A percentile compares a stretch with the other conserved stretches of the same genome.
phyloP scores from a whole-genome alignment of 1,139 yeast species.

The Geotrichum klebahnii region DNA sequence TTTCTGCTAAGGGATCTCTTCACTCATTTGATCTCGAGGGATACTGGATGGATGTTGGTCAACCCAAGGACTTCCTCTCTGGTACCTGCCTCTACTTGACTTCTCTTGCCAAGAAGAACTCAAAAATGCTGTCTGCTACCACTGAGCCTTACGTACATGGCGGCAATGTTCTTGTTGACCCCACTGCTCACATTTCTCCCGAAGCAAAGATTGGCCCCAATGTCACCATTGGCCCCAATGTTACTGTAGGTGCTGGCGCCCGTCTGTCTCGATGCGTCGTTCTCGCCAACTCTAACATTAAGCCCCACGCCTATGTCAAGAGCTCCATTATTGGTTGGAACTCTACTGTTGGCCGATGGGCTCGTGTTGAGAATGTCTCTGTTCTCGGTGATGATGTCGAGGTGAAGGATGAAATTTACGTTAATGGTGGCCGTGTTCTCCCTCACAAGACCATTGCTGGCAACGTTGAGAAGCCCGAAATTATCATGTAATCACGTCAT shows the following conservation, averaged over 20 bases:
- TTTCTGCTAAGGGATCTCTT: constrained; percentile 82
- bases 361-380: constrained; percentile 95
- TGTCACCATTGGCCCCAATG: constrained; percentile 97
- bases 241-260: constrained; percentile 95
- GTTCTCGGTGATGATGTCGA: constrained; percentile 99
- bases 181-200: constrained; percentile 89
- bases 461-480: constrained; percentile 94
- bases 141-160: constrained; percentile 70
- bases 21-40: constrained; percentile 98
- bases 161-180: constrained; percentile 94
- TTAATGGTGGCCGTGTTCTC: constrained; percentile 97
- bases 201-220: constrained; percentile 97
- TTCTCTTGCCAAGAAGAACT: constrained; percentile 75
- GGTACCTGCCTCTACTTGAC: constrained; percentile 92
- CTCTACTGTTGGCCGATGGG: constrained; percentile 98
- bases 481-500: constrained; percentile 68
- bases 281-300: constrained; percentile 83
- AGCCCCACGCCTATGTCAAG: constrained; percentile 97
- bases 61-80: constrained; percentile 97
- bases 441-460: constrained; percentile 97
- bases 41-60: constrained; percentile 99
- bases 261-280: constrained; percentile 95
- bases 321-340: constrained; percentile 99
- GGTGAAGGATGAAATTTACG: constrained; percentile 96
- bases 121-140: constrained; percentile 61